A percentile compares a stretch with the other conserved stretches of the same genome.
Conservation (phyloP, 371 early-diverging fungal genomes). For the Mortierella sp. region DNA sequence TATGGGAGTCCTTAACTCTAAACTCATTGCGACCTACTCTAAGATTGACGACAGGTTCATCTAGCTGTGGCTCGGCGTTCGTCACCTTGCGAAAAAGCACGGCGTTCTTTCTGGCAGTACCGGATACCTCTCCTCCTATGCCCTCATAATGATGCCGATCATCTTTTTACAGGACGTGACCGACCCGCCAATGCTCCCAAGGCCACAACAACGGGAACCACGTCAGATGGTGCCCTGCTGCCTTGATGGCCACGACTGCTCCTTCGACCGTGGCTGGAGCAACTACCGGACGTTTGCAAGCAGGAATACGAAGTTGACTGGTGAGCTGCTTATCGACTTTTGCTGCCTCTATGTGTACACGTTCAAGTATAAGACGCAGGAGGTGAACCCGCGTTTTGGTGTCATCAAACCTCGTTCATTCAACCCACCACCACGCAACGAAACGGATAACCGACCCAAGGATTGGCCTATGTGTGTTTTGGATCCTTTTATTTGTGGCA, state of each 20-base stretch:
- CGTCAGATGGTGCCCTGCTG: background rate
- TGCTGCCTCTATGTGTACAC: constrained; percentile 66
- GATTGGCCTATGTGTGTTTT: background rate
- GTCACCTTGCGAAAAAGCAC: constrained; percentile 10
- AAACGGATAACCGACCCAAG: background rate
- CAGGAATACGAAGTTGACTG: constrained; percentile 58
- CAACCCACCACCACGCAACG: background rate
- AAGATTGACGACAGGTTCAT: constrained; percentile 66
- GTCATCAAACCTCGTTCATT: background rate
- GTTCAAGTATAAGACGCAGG: constrained; percentile 62
- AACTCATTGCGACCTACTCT: constrained; percentile 67
- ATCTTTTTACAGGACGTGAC: background rate
- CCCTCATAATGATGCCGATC: background rate
- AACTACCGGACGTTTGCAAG: constrained; percentile 61
- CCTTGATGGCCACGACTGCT: background rate
- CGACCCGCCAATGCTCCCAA: background rate
- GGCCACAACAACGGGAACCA: constrained; percentile 4
- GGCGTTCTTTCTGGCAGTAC: background rate
- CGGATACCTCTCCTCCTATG: background rate
- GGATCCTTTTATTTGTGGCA: background rate
- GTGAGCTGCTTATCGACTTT: constrained; percentile 67
- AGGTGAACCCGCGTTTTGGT: constrained; percentile 57
- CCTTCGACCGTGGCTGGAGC: constrained; percentile 16
- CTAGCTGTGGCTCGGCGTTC: constrained; percentile 67
- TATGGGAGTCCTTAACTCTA: constrained; percentile 70